Conservation (phyloP, 2,329 filamentous ascomycete species). For the Ophiostoma ulmi region DNA sequence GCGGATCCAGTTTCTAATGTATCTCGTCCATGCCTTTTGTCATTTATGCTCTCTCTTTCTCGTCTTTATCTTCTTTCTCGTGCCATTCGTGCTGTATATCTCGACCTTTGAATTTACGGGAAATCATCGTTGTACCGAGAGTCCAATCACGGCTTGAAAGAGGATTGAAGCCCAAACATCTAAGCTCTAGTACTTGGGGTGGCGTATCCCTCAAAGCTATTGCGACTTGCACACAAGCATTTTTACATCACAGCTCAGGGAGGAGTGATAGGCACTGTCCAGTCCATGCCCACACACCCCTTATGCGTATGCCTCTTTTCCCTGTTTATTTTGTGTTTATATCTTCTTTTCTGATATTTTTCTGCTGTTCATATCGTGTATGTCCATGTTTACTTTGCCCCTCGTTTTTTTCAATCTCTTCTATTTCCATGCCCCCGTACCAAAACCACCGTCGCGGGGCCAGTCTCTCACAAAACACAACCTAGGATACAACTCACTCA, state of each 20-base stretch:
- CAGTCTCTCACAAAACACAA: neutral
- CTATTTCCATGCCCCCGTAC: neutral
- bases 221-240: neutral
- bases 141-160: neutral
- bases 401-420: neutral
- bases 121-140: neutral
- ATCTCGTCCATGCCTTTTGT: neutral
- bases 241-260: neutral
- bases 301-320: neutral
- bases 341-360: neutral
- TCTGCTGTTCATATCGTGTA: neutral
- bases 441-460: neutral
- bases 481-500: neutral
- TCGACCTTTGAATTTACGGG: neutral
- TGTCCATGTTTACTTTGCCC: neutral
- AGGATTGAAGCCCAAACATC: neutral
- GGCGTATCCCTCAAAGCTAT: neutral
- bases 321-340: neutral
- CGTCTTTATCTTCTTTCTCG: neutral
- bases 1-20: neutral
- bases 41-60: neutral
- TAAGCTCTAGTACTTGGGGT: neutral
- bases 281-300: neutral
- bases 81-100: neutral
- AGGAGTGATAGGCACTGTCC: neutral